Percentiles rank a stretch among this genome's conserved stretches.
phyloP scores from a whole-genome alignment of 106 monocot species.

The Dendrobium nobile region DNA sequence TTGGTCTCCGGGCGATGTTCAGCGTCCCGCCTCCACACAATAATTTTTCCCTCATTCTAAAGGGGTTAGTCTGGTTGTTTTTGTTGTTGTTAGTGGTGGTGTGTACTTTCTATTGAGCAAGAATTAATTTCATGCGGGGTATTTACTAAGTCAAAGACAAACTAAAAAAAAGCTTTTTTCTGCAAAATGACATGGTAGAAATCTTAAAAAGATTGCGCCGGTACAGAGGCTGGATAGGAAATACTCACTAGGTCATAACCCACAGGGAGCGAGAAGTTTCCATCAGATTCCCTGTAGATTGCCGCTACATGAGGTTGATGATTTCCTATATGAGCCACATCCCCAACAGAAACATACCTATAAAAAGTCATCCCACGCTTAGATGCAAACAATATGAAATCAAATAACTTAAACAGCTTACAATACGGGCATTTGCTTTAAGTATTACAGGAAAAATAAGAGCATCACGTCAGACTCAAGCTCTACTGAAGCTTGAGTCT shows the following conservation, averaged over 20 bases:
- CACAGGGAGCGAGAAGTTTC: constrained; percentile 62
- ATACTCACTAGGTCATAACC: constrained; percentile 89
- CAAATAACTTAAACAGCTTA: neutral
- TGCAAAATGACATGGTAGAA: neutral
- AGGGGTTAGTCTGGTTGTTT: too few relatives aligned
- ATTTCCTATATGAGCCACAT: constrained; percentile 66
- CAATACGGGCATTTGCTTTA: too few relatives aligned
- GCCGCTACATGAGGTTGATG: constrained; percentile 83
- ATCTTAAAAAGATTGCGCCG: too few relatives aligned
- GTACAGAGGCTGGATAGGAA: neutral
- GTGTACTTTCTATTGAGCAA: too few relatives aligned
- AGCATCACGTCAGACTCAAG: neutral
- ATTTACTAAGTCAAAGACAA: neutral
- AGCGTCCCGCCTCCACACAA: too few relatives aligned
- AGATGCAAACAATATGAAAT: neutral
- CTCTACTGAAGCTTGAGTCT: neutral
- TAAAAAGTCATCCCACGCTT: neutral
- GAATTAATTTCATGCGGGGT: neutral
- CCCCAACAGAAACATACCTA: constrained; percentile 88
- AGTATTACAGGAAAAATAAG: neutral
- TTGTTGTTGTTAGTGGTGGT: too few relatives aligned
- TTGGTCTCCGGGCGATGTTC: too few relatives aligned
- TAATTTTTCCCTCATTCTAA: too few relatives aligned
- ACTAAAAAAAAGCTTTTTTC: neutral
- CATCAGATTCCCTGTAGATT: constrained; percentile 50